phyloP scores from a whole-genome alignment of 768 basidiomycete genomes.

The Boletales sp. region DNA sequence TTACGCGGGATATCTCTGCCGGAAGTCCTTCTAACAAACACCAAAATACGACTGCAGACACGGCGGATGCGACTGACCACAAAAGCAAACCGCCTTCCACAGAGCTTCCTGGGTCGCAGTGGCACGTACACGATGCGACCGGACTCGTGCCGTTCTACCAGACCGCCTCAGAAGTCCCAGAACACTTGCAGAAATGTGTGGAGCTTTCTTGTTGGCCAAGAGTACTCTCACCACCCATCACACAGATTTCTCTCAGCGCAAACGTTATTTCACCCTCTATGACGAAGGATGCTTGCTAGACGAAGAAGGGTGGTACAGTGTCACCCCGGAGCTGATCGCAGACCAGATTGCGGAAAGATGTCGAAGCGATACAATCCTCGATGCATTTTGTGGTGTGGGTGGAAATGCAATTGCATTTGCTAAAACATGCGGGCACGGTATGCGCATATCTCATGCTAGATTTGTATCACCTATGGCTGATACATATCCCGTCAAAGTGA shows the following conservation, averaged over 20 bases:
- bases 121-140: conserved; percentile 59
- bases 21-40: neutral
- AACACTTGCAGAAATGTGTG: conserved; percentile 78
- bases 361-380: conserved; percentile 77
- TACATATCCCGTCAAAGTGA: conserved; percentile 51
- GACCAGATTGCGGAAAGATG: conserved; percentile 91
- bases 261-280: conserved; percentile 78
- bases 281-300: conserved; percentile 83
- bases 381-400: conserved; percentile 97
- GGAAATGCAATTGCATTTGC: conserved; percentile 98
- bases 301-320: conserved; percentile 96
- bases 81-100: conserved; percentile 21
- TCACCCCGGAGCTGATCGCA: conserved; percentile 93
- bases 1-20: neutral
- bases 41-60: neutral
- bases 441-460: conserved; percentile 19
- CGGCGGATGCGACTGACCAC: neutral
- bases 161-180: conserved; percentile 63
- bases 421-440: conserved; percentile 91
- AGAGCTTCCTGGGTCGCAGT: conserved; percentile 26
- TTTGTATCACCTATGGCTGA: no score
- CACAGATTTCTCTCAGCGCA: conserved; percentile 83
- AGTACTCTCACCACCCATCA: conserved; percentile 1
- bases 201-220: neutral
- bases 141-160: conserved; percentile 72